These are phyloP conservation scores for Chlorella sorokiniana DNA, from an alignment of 139 green algal genomes.

Conservation along the genomic window DNA sequence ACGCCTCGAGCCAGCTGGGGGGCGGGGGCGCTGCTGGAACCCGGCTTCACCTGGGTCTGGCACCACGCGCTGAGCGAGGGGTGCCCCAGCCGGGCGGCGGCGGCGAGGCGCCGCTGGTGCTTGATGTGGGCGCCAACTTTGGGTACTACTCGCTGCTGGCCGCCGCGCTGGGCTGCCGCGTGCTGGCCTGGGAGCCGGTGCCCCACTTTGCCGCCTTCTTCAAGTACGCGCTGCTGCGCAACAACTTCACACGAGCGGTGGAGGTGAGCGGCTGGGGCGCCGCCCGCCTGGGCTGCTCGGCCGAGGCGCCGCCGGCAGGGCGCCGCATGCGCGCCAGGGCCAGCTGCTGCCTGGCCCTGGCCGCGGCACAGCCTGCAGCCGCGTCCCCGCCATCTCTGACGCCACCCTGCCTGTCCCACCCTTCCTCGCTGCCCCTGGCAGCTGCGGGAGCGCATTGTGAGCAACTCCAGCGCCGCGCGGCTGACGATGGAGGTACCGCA, in stretches of 20 bases:
- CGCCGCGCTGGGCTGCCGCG: constrained; percentile 75
- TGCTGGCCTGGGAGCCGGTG: constrained; percentile 82
- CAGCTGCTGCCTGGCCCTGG: not conserved
- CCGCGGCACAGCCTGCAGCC: not conserved
- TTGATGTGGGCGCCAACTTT: constrained; percentile 85
- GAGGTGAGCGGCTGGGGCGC: constrained; percentile 27
- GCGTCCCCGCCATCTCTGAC: not conserved
- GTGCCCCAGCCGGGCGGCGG: constrained; percentile 31
- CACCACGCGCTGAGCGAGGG: constrained; percentile 33
- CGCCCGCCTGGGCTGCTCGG: not conserved
- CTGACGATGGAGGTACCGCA: constrained; percentile 58
- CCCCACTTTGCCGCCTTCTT: constrained; percentile 75
- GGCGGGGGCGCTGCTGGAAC: constrained; percentile 52
- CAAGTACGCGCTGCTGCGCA: constrained; percentile 63
- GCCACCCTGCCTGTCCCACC: not conserved
- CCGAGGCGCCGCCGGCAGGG: not conserved
- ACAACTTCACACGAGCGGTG: constrained; percentile 49
- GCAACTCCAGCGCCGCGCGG: constrained; percentile 28
- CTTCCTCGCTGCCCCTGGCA: not conserved
- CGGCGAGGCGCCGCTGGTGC: constrained; percentile 48
- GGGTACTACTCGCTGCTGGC: constrained; percentile 78
- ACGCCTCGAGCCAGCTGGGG: constrained; percentile 60
- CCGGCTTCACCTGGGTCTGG: constrained; percentile 51
- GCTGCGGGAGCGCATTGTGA: constrained; percentile 35
- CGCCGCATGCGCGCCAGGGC: not conserved